Conservation (phyloP, 495 filamentous ascomycete genomes). For the Daldinia decipiens region DNA sequence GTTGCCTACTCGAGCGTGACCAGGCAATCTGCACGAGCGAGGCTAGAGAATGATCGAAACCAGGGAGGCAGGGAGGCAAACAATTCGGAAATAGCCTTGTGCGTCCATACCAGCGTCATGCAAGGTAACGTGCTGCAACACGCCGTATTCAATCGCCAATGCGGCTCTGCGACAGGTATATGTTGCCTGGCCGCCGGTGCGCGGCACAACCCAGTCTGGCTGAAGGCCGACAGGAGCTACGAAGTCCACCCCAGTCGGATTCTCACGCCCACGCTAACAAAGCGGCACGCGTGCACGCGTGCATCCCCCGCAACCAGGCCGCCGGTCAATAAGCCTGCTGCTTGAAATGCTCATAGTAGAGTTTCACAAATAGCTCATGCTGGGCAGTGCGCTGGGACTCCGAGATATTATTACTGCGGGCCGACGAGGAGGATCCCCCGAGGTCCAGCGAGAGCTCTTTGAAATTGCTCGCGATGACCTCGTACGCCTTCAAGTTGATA, state of each 20-base stretch:
- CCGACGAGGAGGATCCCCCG: neutral
- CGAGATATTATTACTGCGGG: conserved; percentile 21
- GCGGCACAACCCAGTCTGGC: neutral
- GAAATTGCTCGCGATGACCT: conserved; percentile 34
- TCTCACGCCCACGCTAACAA: neutral
- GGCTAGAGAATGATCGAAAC: conserved; percentile 12
- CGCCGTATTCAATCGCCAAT: neutral
- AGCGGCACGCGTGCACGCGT: neutral
- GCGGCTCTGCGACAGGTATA: neutral
- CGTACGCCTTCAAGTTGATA: conserved; percentile 38
- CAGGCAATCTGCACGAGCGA: conserved; percentile 7
- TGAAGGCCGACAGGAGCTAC: neutral
- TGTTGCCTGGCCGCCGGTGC: neutral
- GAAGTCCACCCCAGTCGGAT: too few relatives aligned
- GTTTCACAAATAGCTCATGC: conserved; percentile 36
- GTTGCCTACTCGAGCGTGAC: neutral
- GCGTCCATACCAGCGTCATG: conserved; percentile 6
- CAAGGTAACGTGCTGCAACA: conserved; percentile 2
- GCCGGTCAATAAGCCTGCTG: conserved; percentile 21
- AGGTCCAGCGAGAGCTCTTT: conserved; percentile 33
- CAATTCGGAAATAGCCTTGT: conserved; percentile 14
- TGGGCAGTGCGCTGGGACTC: conserved; percentile 37
- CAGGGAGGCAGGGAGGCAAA: conserved; percentile 10
- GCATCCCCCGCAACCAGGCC: neutral
- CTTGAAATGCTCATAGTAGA: conserved; percentile 39